Percentiles rank a stretch among this genome's conserved stretches.
These are phyloP conservation scores for Paramyrothecium sp. DNA, from an alignment of 2,329 filamentous ascomycete genomes.

Conservation along the genomic window DNA sequence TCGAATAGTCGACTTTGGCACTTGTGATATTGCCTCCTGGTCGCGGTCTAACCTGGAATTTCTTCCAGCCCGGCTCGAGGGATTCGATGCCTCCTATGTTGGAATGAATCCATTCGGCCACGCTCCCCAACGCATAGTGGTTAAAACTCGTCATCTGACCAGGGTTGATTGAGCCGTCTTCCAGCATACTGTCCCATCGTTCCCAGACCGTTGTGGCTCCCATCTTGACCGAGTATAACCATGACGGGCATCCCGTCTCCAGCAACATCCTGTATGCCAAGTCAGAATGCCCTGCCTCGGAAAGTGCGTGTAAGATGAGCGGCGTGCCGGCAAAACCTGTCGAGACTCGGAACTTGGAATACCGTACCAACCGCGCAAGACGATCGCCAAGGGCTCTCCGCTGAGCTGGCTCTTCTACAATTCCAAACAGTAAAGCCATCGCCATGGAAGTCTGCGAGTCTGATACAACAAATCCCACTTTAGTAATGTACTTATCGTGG, in stretches of 20 bases:
- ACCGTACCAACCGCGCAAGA: constrained; percentile 27
- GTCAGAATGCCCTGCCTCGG: constrained; percentile 19
- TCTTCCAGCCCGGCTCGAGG: too few relatives aligned
- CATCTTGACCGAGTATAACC: constrained; percentile 46
- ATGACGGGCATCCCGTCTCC: constrained; percentile 39
- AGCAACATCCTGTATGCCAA: constrained; percentile 44
- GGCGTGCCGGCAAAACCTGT: constrained; percentile 43
- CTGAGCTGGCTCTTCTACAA: constrained; percentile 22
- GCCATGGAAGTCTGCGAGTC: constrained; percentile 38
- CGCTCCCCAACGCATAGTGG: constrained; percentile 44
- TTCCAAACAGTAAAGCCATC: constrained; percentile 34
- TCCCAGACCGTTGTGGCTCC: constrained; percentile 47
- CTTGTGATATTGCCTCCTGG: too few relatives aligned
- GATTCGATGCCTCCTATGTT: too few relatives aligned
- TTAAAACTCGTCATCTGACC: constrained; percentile 47
- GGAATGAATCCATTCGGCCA: constrained; percentile 42
- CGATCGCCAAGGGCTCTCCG: constrained; percentile 18
- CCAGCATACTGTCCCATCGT: constrained; percentile 43
- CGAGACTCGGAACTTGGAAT: constrained; percentile 32
- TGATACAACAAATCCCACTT: constrained; percentile 26
- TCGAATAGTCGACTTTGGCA: too few relatives aligned
- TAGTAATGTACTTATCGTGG: constrained; percentile 26
- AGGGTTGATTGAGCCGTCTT: constrained; percentile 38
- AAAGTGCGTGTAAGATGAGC: constrained; percentile 29
- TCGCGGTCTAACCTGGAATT: too few relatives aligned